A percentile compares a stretch with the other conserved stretches of the same genome.
Evolutionary conservation across 306 rosid genomes (phyloP).

Genomic region (Erythrophleum fordii): DNA sequence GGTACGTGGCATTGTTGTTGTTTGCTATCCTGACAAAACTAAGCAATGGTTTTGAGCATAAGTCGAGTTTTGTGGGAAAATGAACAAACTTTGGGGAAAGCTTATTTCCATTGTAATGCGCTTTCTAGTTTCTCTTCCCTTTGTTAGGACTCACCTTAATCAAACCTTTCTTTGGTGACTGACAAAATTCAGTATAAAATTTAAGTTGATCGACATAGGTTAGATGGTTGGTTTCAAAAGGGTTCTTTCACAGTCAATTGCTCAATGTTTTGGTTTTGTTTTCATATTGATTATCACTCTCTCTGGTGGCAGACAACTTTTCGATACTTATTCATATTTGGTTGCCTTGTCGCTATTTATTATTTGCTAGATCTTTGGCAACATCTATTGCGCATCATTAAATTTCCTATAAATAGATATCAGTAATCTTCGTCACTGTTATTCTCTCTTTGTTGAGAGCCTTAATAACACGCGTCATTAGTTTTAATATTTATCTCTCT

Average conservation of each 20-base stretch:
- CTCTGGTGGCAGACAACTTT: neutral
- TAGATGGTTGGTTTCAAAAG: constrained; percentile 7
- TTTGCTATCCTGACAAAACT: neutral
- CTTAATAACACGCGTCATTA: neutral
- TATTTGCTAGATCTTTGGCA: neutral
- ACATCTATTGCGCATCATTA: constrained; percentile 1
- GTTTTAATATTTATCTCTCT: constrained; percentile 19
- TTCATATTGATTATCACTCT: neutral
- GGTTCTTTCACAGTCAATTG: neutral
- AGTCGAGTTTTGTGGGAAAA: constrained; percentile 9
- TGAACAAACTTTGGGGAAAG: constrained; percentile 10
- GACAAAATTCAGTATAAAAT: neutral
- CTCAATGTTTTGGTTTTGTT: constrained; percentile 19
- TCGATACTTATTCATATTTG: neutral
- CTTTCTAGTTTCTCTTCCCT: neutral
- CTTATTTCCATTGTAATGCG: neutral
- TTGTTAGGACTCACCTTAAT: neutral
- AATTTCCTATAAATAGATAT: constrained; percentile 4
- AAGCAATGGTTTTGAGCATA: neutral
- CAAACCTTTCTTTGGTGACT: neutral
- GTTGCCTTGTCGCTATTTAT: constrained; percentile 14
- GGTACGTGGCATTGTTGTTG: constrained; percentile 35
- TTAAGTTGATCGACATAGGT: neutral
- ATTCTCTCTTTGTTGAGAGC: neutral
- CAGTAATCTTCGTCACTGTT: neutral